phyloP scores from a whole-genome alignment of 2,329 filamentous ascomycete species.

The Thelonectria rubi region DNA sequence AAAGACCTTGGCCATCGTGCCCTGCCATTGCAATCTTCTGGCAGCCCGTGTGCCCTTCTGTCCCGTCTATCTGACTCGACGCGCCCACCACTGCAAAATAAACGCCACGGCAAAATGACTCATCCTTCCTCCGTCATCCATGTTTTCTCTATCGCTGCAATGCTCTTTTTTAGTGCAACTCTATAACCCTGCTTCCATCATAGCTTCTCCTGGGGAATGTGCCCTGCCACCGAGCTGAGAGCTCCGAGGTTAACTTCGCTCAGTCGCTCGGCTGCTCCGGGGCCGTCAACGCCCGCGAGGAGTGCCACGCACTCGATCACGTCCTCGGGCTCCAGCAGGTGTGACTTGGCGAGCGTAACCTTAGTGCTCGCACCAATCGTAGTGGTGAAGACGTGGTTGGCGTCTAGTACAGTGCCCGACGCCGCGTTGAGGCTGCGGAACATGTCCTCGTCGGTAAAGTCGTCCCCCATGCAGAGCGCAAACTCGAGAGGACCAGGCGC shows the following conservation, averaged over 20 bases:
- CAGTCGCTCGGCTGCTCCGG: conserved; percentile 49
- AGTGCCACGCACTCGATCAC: conserved; percentile 76
- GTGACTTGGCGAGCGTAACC: conserved; percentile 89
- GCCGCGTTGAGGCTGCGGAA: conserved; percentile 81
- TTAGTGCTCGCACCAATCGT: conserved; percentile 93
- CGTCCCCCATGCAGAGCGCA: conserved; percentile 90
- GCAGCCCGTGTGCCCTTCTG: conserved; percentile 13
- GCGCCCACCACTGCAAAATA: conserved; percentile 32
- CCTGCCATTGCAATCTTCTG: conserved; percentile 27
- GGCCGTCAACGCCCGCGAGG: conserved; percentile 58
- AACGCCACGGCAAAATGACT: conserved; percentile 35
- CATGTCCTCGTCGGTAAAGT: conserved; percentile 97
- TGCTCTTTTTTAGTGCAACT: neutral
- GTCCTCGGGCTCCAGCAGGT: conserved; percentile 87
- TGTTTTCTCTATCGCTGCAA: conserved; percentile 10
- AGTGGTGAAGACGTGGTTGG: conserved; percentile 83
- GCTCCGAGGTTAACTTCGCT: conserved; percentile 66
- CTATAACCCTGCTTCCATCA: conserved; percentile 23
- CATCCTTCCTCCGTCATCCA: conserved; percentile 7
- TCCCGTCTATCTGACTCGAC: conserved; percentile 33
- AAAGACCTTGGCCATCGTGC: conserved; percentile 4
- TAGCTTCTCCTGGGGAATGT: conserved; percentile 52
- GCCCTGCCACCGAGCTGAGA: conserved; percentile 62
- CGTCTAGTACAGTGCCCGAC: conserved; percentile 61
- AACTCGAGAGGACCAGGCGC: conserved; percentile 74